phyloP scores from a whole-genome alignment of 2,329 filamentous ascomycete species.

The Fonsecaea multimorphosa region DNA sequence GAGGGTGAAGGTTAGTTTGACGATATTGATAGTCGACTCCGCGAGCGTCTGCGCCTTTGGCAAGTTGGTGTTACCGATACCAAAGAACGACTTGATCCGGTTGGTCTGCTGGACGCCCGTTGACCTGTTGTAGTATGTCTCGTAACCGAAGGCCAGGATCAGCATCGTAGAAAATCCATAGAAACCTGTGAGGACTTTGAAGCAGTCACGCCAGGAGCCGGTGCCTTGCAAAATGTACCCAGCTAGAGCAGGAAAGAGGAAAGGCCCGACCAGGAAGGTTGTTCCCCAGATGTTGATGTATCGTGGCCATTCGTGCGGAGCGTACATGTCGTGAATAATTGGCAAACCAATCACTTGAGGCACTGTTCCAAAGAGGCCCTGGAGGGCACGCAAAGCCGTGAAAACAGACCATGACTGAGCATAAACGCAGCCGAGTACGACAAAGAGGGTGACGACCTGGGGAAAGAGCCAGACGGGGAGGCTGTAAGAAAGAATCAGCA shows the following conservation, averaged over 20 bases:
- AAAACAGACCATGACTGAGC: constrained; percentile 50
- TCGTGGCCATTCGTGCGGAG: constrained; percentile 44
- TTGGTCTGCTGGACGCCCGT: constrained; percentile 26
- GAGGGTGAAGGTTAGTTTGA: constrained; percentile 40
- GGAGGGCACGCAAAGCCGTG: constrained; percentile 48
- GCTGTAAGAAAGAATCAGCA: constrained; percentile 37
- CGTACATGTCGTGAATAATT: constrained; percentile 50
- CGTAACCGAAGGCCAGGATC: constrained; percentile 45
- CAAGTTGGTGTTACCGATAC: constrained; percentile 43
- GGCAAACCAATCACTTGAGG: constrained; percentile 50
- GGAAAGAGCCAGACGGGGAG: constrained; percentile 53
- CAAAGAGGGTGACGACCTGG: constrained; percentile 47
- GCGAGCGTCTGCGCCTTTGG: constrained; percentile 41
- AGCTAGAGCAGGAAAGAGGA: constrained; percentile 47
- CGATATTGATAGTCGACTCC: constrained; percentile 42
- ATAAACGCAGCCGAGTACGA: constrained; percentile 49
- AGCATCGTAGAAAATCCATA: constrained; percentile 47
- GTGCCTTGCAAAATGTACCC: constrained; percentile 47
- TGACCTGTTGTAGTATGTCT: constrained; percentile 43
- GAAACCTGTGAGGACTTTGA: constrained; percentile 46
- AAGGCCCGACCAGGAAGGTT: constrained; percentile 48
- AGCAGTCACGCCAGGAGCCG: constrained; percentile 44
- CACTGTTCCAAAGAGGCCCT: constrained; percentile 48
- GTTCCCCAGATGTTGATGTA: constrained; percentile 51
- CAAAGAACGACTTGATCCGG: constrained; percentile 42